Evolutionary conservation across 2,329 filamentous ascomycete species (phyloP), one percentile per base, ranked within the genome.

Genomic region (Colletotrichum chrysophilum): DNA sequence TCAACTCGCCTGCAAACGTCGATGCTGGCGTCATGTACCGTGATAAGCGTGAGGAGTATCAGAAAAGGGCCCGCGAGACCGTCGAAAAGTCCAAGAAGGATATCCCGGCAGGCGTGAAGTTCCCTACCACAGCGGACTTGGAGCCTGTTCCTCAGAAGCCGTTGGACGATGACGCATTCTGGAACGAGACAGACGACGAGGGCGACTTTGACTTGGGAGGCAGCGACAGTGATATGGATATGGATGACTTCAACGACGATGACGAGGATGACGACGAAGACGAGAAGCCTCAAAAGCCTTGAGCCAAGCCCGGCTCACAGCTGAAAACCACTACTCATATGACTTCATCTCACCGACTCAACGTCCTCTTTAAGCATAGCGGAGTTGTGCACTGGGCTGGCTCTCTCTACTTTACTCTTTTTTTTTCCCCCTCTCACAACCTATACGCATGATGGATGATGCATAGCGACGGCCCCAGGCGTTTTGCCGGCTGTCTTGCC

Each of bases 1-100:
- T 97, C 80, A 95, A 93, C 79, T 98, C 96, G 0, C 95, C 97
- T 0, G 97, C 96, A 77, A 98, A 98, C 83, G 96, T 98, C 71
- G 96, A 98, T 79, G 96, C 97, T 3, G 92, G 95, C 73, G 94
- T 98, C 28, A 91, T 96, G 88, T 93, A 97, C 81, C 93, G 96
- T 76, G 95, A 96, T 79, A 86, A 93, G 36, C 92, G 92, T 0
- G 87, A 88, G 2, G 84, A 88, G 36, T 99, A 98, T 88, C 92
- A 95, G 81, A 85, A 87, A 58, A 90, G 89, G 79, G 95, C 96
- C 3, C 89, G 86, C 77, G 90, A 92, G 58, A 91, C 95, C 36
- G 93, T 97, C 6, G 92, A 94, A 78, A 87, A 87, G 61, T 96
- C 95, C 14, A 95, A 95, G 85, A 87, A 89, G 77, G 95, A 98